Percentiles rank a stretch among this genome's conserved stretches.
These are phyloP conservation scores for Metschnikowia shivogae DNA, from an alignment of 805 yeast species.

Conservation along the genomic window DNA sequence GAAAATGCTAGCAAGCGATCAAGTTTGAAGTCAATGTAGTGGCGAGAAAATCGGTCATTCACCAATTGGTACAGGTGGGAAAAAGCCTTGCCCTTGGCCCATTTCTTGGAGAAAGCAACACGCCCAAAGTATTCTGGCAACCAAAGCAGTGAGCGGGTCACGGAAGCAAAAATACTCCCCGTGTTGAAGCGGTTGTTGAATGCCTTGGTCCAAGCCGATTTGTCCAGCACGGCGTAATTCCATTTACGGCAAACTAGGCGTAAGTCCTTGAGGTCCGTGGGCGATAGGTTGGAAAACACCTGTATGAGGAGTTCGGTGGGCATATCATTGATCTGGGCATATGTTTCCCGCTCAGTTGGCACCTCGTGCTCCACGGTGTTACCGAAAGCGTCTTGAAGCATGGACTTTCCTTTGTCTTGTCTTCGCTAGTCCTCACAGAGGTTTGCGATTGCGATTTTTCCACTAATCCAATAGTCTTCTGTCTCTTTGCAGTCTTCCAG, in stretches of 20 bases:
- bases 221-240: slow-evolving; percentile 43
- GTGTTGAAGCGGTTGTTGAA: slow-evolving; percentile 39
- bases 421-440: no score
- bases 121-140: slow-evolving; percentile 44
- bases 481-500: no score
- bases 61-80: slow-evolving; percentile 28
- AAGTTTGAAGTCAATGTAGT: slow-evolving; percentile 25
- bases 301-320: slow-evolving; percentile 46
- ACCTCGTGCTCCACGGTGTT: slow-evolving; percentile 14
- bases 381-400: slow-evolving; percentile 22
- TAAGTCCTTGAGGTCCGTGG: slow-evolving; percentile 36
- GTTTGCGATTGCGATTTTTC: no score
- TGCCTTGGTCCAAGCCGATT: slow-evolving; percentile 45
- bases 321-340: slow-evolving; percentile 27
- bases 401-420: neutral
- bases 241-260: slow-evolving; percentile 47
- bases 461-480: no score
- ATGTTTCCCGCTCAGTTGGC: neutral
- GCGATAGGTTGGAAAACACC: slow-evolving; percentile 45
- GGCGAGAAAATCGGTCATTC: slow-evolving; percentile 24
- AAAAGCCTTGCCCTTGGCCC: slow-evolving; percentile 35
- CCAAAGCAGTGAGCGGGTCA: slow-evolving; percentile 45
- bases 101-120: slow-evolving; percentile 28
- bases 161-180: slow-evolving; percentile 37
- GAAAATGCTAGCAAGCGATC: slow-evolving; percentile 28